Evolutionary conservation across 179 eudicot genomes (phyloP), one percentile per base, ranked within the genome.

Genomic region (Camellia oleifera): DNA sequence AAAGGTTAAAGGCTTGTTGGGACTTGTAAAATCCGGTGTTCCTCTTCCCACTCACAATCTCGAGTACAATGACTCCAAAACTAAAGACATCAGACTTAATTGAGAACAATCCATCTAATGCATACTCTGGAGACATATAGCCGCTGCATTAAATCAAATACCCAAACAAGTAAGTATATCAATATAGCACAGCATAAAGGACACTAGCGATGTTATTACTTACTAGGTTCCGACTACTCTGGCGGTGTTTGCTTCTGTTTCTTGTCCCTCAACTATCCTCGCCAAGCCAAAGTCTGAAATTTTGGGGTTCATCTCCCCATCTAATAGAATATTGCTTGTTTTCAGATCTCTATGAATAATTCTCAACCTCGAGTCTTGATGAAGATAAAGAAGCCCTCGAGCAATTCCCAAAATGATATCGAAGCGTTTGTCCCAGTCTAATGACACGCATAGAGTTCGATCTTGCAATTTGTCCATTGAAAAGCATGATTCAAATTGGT

Each of bases 221-320:
- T 85, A 85, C 88, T 67, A 85, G 20, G 88, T 85, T 70, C 88
- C 84, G 0, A 78, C 78, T 23, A 85, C 80, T 72, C 73, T 80
- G 5, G 50, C 70, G 5, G 86, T 85, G 67, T 74, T 83, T 54
- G 72, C 83, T 61, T 80, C 67, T 5, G 71, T 70, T 78, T 78
- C 80, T 7, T 75, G 72, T 4, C 76, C 81, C 74, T 72, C 44
- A 69, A 85, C 73, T 10, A 81, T 70, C 70, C 85, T 80, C 40
- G 88, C 88, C 80, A 85, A n/a, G 5, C 88, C 86, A 58, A 85
- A 85, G 62, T 85, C 88, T n/a, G 88, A 74, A n/a, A 85, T 85
- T 42, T 85, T 85, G 1, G 85, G 85, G 42, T 80, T 82, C 84
- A 85, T 77, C 52, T 48, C 52, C 2, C 7, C 52, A 48, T 48